Evolutionary conservation across 352 stramenopile genomes (phyloP), one percentile per base, ranked within the genome.

Genomic region (Phytophthora chlamydospora): DNA sequence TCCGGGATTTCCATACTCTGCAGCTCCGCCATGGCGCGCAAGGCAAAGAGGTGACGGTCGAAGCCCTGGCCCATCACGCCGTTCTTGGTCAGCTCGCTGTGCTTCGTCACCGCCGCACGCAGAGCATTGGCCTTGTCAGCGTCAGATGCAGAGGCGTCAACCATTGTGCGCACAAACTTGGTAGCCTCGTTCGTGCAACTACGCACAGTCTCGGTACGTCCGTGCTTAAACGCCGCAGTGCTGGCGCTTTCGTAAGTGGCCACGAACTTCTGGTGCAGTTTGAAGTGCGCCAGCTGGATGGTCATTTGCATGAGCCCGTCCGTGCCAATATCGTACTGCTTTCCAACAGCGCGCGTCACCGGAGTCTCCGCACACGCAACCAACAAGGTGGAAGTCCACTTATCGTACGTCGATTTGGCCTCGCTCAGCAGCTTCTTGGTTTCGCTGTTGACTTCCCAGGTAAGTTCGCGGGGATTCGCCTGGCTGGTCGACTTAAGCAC

Each of bases 221-320:
- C 90, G 58, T 97, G 90, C 75, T 96, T 96, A 61, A 97, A 97
- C n/a, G 88, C 90, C 0, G 89, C 89, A 27, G 90, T 97, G 61
- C 83, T 95, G 10, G 88, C 88, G 21, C 74, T 88, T 65, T 97
- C 90, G 68, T 97, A 97, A 31, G 90, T 97, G 29, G 90, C 65
- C 12, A 90, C 85, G 61, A 95, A 95, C 60, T 66, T 75, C 40
- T 90, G 62, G 61, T 96, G 84, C 27, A 93, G 64, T 68, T 88
- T 86, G 66, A 81, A 94, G 72, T 96, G 86, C 58, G 88, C 90
- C 21, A 97, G 66, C 70, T 97, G 90, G 57, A 97, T 95, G 13
- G 85, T 75, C 88, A 97, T 96, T 68, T 97, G 90, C 87, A 96
- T 93, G 59, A 96, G 74, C n/a, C 89, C 90, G 65, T 97, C 90